Conservation (phyloP, 2,329 filamentous ascomycete genomes). For the Colletotrichum trifolii region DNA sequence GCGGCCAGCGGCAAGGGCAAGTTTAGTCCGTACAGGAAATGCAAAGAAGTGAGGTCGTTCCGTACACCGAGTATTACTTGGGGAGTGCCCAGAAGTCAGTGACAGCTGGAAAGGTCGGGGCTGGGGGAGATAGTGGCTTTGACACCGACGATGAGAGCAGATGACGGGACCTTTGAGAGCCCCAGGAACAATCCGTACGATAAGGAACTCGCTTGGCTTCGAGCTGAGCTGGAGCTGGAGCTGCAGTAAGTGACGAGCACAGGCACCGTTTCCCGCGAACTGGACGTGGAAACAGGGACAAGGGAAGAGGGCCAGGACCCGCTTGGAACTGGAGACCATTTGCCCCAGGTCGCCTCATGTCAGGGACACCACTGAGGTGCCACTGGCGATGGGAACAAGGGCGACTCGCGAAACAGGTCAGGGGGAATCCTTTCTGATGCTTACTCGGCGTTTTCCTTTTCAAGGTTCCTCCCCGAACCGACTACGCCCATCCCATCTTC, state of each 20-base stretch:
- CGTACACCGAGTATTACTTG: too few relatives aligned
- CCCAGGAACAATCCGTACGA: neutral
- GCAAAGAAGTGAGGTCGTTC: too few relatives aligned
- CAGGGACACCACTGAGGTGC: neutral
- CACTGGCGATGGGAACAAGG: neutral
- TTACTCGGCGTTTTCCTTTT: slow-evolving; percentile 22
- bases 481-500: slow-evolving; percentile 4
- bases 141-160: neutral
- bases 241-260: slow-evolving; percentile 2
- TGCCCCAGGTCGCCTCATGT: slow-evolving; percentile 7
- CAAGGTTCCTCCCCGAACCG: slow-evolving; percentile 22
- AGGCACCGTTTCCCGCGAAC: slow-evolving; percentile 24
- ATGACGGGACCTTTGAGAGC: slow-evolving; percentile 1
- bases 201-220: neutral
- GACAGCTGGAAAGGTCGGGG: slow-evolving; percentile 24
- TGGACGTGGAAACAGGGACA: slow-evolving; percentile 19
- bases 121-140: slow-evolving; percentile 15
- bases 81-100: slow-evolving; percentile 7
- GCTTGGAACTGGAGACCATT: slow-evolving; percentile 12
- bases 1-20: too few relatives aligned
- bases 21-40: too few relatives aligned
- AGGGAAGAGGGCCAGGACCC: slow-evolving; percentile 21
- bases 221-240: slow-evolving; percentile 27
- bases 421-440: neutral
- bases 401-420: too few relatives aligned